Evolutionary conservation across 768 basidiomycete genomes (phyloP), one percentile per base, ranked within the genome.

Genomic region (Russula griseocarnosa): DNA sequence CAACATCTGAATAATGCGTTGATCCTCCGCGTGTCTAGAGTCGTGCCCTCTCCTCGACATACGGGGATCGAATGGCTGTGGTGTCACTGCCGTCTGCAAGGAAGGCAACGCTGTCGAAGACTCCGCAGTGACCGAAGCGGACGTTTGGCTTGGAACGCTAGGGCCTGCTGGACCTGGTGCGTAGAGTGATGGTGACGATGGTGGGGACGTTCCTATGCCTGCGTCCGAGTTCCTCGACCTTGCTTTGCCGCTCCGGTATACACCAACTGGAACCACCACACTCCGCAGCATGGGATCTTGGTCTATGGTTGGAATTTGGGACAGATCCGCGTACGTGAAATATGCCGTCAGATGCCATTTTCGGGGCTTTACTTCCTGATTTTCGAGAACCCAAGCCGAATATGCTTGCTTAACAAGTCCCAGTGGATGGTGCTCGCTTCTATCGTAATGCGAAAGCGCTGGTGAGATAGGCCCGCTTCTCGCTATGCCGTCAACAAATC

Each of bases 351-450:
- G 75, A 71, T 86, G 86, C 84, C 84, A 86, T 73, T 86, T 87
- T 69, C 82, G 78, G 53, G 82, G 82, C 65, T 73, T 76, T 7
- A 77, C 73, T 61, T 78, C 78, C 24, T 77, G 76, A 58, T 77
- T 73, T 49, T 78, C 74, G 26, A 76, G 70, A 16, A 86, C 83
- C 79, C 81, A 85, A 26, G 83, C 85, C 20, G 85, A 86, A 71
- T 88, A 88, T n/a, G 86, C 84, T 71, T 86, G 86, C 72, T 87
- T 87, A 59, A 87, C 82, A 55, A 88, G 76, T 24, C 85, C 85
- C 14, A 77, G 69, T 55, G 84, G 83, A 57, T 81, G 80, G 54
- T 79, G 78, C 14, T 79, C 77, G 61, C 80, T 79, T 36, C 83
- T 77, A 68, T 83, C 83, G 69, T 81, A 81, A 73, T 86, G 84